Percentiles rank a stretch among this genome's conserved stretches.
These are phyloP conservation scores for Ustilago shanxiensis DNA, from an alignment of 1,284 basidiomycete genomes.

Conservation along the genomic window DNA sequence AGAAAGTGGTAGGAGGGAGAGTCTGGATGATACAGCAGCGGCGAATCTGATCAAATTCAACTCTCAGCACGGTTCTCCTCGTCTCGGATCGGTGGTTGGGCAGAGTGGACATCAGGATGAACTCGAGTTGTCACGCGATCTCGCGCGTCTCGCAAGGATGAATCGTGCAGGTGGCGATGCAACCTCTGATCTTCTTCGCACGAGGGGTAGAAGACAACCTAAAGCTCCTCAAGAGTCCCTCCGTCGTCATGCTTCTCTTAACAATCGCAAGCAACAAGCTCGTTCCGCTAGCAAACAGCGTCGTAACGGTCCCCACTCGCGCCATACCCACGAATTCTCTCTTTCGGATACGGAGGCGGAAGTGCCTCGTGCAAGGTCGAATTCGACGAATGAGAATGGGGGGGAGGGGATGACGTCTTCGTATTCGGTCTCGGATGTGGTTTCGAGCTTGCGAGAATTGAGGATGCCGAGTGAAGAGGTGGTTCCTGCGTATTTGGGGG, in stretches of 20 bases:
- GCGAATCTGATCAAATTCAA: conserved; percentile 15
- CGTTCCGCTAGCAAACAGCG: background rate
- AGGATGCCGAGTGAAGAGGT: conserved; percentile 37
- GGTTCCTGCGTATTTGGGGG: conserved; percentile 26
- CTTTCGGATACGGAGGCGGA: conserved; percentile 58
- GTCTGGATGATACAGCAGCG: conserved; percentile 35
- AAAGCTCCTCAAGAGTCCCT: conserved; percentile 17
- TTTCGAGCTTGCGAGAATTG: conserved; percentile 34
- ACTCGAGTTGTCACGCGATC: conserved; percentile 43
- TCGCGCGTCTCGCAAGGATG: conserved; percentile 47
- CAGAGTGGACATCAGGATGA: conserved; percentile 41
- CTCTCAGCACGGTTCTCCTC: conserved; percentile 1
- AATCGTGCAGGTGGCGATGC: conserved; percentile 21
- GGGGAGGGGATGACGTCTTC: conserved; percentile 11
- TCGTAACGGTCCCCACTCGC: background rate
- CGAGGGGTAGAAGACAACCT: conserved; percentile 20
- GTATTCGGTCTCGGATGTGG: conserved; percentile 27
- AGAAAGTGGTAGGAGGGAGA: conserved; percentile 23
- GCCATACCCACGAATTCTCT: conserved; percentile 50
- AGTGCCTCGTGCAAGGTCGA: conserved; percentile 36
- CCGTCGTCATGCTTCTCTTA: conserved; percentile 34
- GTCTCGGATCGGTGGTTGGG: conserved; percentile 11
- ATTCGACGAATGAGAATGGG: conserved; percentile 28
- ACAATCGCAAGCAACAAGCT: conserved; percentile 19
- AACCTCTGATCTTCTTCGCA: background rate